Conservation (phyloP, 2,329 filamentous ascomycete species). For the Colletotrichum lini region DNA sequence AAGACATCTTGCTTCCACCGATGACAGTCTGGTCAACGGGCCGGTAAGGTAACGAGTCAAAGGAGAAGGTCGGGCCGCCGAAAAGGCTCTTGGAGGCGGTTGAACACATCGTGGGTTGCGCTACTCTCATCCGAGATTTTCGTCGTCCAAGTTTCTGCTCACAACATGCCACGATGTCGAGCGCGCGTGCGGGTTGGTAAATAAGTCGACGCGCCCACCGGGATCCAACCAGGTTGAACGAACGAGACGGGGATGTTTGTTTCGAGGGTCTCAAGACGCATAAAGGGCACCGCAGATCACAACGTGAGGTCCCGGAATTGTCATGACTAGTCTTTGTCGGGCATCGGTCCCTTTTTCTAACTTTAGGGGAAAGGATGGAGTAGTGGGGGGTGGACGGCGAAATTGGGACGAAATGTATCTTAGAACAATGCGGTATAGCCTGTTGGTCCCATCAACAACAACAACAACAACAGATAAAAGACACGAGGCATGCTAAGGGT, state of each 20-base stretch:
- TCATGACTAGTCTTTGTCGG: conserved; percentile 38
- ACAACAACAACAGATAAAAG: no score
- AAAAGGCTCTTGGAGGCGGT: conserved; percentile 13
- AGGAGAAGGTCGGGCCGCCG: conserved; percentile 13
- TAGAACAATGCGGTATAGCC: conserved; percentile 21
- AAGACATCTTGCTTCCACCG: conserved; percentile 14
- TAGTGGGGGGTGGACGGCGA: background rate
- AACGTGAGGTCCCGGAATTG: conserved; percentile 33
- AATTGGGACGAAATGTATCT: conserved; percentile 33
- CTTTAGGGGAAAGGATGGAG: conserved; percentile 14
- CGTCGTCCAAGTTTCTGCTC: conserved; percentile 26
- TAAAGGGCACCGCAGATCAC: conserved; percentile 38
- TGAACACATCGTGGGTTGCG: conserved; percentile 9
- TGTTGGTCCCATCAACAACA: conserved; percentile 30
- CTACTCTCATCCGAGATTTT: conserved; percentile 17
- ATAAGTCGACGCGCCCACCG: conserved; percentile 3
- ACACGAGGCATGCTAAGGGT: no score
- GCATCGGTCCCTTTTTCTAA: conserved; percentile 33
- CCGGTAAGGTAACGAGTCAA: background rate
- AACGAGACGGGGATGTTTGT: conserved; percentile 21
- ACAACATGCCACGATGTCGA: background rate
- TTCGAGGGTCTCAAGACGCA: conserved; percentile 18
- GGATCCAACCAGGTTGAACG: background rate
- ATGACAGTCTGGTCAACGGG: background rate
- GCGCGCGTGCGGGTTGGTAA: conserved; percentile 23